Evolutionary conservation across 371 early-diverging fungal genomes (phyloP), one percentile per base, ranked within the genome.

Genomic region (Fennellomyces sp.): DNA sequence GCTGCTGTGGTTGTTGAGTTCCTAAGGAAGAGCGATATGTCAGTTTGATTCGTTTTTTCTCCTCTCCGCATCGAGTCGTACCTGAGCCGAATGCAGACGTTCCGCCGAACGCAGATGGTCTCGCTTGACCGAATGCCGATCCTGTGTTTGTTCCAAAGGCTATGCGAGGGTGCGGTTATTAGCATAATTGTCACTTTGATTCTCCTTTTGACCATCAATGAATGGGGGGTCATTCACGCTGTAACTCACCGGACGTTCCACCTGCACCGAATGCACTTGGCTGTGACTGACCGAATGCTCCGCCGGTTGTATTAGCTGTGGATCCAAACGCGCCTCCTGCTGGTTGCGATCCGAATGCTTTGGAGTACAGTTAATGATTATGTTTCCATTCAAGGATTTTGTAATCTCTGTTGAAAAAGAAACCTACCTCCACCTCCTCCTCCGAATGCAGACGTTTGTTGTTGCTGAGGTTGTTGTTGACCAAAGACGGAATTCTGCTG

Each of bases 241-340:
- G n/a, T 33, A 27, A 29, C 31, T 58, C 70, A 78, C 79, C 72
- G 42, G 75, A 36, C 31, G 68, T 45, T 41, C 72, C 51, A 15
- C 30, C 51, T 2, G 72, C 45, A 19, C 79, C 79, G 65, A 78
- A 78, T 7, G 72, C 69, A 10, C 73, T 67, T 8, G 67, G 52
- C 58, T 73, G 76, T 30, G 77, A 72, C 39, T 80, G 80, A 42
- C 86, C 84, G 60, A 84, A 84, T 21, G 84, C 82, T 39, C 76
- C 45, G 45, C 23, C 23, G 5, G 45, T 23, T 45, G 45, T 4
- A 12, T 45, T 45, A 23, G 21, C 17, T 5, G 29, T 23, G 26
- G 30, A 10, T 23, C 80, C 83, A 60, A 80, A 78, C 27, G 65
- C 63, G n/a, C 71, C 68, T 15, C 78, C 58, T 27, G 78, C 62